These are phyloP conservation scores for Aphanomyces cochlioides DNA, from an alignment of 352 stramenopile genomes.

Conservation along the genomic window DNA sequence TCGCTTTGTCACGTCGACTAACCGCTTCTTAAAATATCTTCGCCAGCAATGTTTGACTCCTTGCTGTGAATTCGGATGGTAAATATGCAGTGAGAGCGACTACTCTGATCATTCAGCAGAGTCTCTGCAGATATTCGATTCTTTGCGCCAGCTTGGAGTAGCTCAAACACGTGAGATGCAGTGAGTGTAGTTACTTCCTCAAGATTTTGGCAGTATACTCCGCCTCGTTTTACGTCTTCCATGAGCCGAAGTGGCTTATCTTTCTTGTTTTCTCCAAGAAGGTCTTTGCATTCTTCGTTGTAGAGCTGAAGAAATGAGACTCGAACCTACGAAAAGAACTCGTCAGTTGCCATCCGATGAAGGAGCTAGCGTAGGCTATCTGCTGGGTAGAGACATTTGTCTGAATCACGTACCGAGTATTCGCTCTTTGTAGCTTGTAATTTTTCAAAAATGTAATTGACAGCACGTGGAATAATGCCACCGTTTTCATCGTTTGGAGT, in stretches of 20 bases:
- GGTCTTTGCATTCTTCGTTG: constrained; percentile 96
- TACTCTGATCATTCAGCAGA: constrained; percentile 94
- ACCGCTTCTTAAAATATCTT: constrained; percentile 82
- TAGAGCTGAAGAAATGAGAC: constrained; percentile 99
- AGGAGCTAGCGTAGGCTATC: no score
- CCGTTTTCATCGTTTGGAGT: constrained; percentile 75
- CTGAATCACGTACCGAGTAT: constrained; percentile 48
- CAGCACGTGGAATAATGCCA: constrained; percentile 93
- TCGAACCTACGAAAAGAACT: constrained; percentile 52
- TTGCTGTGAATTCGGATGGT: constrained; percentile 96
- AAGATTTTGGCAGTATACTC: constrained; percentile 87
- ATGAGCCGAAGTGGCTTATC: constrained; percentile 60
- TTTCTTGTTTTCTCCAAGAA: constrained; percentile 85
- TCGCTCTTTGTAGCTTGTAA: constrained; percentile 87
- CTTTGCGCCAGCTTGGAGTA: constrained; percentile 87
- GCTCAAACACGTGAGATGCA: constrained; percentile 76
- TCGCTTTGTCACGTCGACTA: neutral
- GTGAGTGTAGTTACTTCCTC: constrained; percentile 84
- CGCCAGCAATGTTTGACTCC: constrained; percentile 83
- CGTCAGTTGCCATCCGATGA: no score
- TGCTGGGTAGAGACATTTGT: no score
- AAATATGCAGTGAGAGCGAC: constrained; percentile 98
- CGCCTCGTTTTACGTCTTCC: constrained; percentile 82
- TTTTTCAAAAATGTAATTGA: constrained; percentile 93
- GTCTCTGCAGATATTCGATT: constrained; percentile 91